Evolutionary conservation across 164 flowering plant genomes (phyloP), one percentile per base, ranked within the genome.

Genomic region (Vitis labrusca): DNA sequence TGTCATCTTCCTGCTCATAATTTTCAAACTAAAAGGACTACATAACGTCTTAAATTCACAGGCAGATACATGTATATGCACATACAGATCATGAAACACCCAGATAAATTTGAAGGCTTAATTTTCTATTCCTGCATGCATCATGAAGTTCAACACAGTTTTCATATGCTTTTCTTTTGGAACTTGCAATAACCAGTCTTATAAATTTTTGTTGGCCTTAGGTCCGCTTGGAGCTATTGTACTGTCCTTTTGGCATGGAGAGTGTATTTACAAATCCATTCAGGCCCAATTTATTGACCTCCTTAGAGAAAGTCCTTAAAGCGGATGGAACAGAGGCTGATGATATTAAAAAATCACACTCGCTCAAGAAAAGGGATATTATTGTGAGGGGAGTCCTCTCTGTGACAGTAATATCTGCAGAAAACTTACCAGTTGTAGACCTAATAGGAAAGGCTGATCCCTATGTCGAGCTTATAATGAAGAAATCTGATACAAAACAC

Each of bases 361-460:
- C 63, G 9, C 81, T 65, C 51, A 90, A 69, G 81, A 88, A 80
- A 69, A 90, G 65, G 72, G 95, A 88, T 14, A 86, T 86, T 14
- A 90, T 96, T 69, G 80, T 91, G 57, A 82, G 99, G 84, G 99
- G 99, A 67, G 99, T 96, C 57, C 85, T 96, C 65, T 92, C 98
- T 17, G 97, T 96, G n/a, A 88, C 96, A 5, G 92, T 93, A 30
- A 76, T 92, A 65, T 89, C 98, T 63, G 99, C 97, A 15, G 97
- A 93, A 68, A 90, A 92, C 68, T 80, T 96, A 80, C 94, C 97
- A 37, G 79, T 83, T 10, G 84, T 83, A 48, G 99, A 93, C 79
- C 57, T 96, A 17, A 84, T 89, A 85, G 99, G 98, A 65, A 96
- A 93, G 74, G 89, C 98, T 19, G 99, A 96, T 75, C 99, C 99